Percentiles rank a stretch among this genome's conserved stretches.
Conservation (phyloP, 73 alveolate genomes). For the Paramecium biaurelia region DNA sequence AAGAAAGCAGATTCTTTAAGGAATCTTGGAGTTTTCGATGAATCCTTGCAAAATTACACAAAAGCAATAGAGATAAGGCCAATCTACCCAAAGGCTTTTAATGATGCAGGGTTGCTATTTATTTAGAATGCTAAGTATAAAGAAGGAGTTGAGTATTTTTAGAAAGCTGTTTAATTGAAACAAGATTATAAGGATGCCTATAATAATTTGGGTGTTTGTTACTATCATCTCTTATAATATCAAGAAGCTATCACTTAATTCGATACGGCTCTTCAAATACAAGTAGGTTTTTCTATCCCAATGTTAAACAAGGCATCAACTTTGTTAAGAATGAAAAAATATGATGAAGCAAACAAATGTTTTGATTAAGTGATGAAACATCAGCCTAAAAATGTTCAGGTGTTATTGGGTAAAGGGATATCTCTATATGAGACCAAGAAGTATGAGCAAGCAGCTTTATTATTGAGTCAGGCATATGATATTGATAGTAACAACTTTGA, state of each 20-base stretch:
- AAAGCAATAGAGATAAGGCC: conserved; percentile 22
- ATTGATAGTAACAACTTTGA: neutral
- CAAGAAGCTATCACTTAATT: conserved; percentile 25
- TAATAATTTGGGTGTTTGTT: conserved; percentile 40
- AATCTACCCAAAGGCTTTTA: conserved; percentile 27
- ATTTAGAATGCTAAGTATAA: neutral
- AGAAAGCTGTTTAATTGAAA: conserved; percentile 10
- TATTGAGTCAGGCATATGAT: conserved; percentile 30
- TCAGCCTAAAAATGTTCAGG: conserved; percentile 36
- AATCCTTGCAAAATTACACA: conserved; percentile 7
- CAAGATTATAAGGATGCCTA: conserved; percentile 51
- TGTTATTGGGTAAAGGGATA: conserved; percentile 32
- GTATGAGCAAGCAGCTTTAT: neutral
- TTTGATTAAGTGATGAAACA: conserved; percentile 53
- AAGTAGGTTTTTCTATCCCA: neutral
- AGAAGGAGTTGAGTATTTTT: conserved; percentile 23
- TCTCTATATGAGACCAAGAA: conserved; percentile 38
- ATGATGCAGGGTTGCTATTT: conserved; percentile 31
- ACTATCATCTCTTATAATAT: neutral
- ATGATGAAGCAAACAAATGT: conserved; percentile 58
- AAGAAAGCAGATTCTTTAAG: conserved; percentile 42
- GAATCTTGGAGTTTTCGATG: neutral
- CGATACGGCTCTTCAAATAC: neutral
- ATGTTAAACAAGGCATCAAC: conserved; percentile 46
- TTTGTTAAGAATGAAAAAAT: conserved; percentile 32